Base-by-base conservation (phyloP, 208 protist species). In the Eutreptiella sp. region DNA sequence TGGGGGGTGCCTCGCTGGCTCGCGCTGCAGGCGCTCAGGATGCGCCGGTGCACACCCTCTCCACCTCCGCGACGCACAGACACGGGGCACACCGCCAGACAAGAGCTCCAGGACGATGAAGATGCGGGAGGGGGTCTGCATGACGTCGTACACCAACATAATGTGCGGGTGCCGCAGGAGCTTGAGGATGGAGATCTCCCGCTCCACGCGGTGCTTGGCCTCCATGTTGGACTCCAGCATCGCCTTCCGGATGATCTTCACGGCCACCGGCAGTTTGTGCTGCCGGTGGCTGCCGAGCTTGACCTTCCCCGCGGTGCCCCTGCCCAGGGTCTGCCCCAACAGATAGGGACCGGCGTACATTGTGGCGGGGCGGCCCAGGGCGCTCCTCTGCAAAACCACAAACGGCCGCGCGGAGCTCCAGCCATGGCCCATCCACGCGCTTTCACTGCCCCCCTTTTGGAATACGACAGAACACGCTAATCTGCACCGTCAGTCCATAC, bases 151-250 rank as follows among this genome's bases (percentile, higher is more conserved):
- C 5, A 68, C 9, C 23, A 31, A 27, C 7, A 68, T 26, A 19
- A 68, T 38, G n/a, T 68, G 66, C 57, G 62, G 62, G 16, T 68
- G 62, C 23, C 21, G 21, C 31, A 68, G 57, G 16, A 70, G 36
- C 23, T 68, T 65, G 29, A 68, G 27, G 4, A 68, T 38, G 11
- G 4, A 35, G 24, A 68, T 70, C 45, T 68, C 62, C 21, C 62
- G 7, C 9, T 65, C 64, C 7, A 68, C 64, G 19, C 43, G 11
- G 19, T 68, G 29, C 29, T 21, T 14, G n/a, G 24, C 21, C 14
- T 24, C 58, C 9, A 52, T 23, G 34, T 66, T 70, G 4, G 34
- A n/a, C 9, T 7, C 16, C 29, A 66, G 14, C 36, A 66, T 9
- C 14, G 9, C n/a, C 60, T 66, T 66, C 24, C 27, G 47, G 19